phyloP scores from a whole-genome alignment of 1,139 yeast species.

The Magnusiomyces paraingens region DNA sequence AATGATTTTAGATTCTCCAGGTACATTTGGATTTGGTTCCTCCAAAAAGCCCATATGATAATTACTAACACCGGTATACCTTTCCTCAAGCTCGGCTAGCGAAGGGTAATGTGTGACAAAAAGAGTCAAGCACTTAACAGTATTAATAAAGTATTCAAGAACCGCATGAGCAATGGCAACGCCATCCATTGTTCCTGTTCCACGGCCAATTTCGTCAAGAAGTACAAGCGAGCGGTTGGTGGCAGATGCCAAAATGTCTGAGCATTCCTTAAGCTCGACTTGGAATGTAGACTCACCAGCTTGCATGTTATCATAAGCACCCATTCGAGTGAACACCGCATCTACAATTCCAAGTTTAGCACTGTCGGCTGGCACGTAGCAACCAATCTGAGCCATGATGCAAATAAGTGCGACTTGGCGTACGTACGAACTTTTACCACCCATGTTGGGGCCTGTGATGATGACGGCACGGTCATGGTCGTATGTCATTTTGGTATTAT shows the following conservation, averaged over 20 bases:
- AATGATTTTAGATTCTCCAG: constrained; percentile 18
- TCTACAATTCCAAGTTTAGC: constrained; percentile 56
- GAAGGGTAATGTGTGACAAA: constrained; percentile 90
- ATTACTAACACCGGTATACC: constrained; percentile 44
- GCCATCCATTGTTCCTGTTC: constrained; percentile 85
- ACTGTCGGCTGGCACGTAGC: constrained; percentile 64
- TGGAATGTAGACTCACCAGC: constrained; percentile 69
- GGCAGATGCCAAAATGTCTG: constrained; percentile 46
- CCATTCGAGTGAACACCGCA: constrained; percentile 50
- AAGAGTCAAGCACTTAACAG: constrained; percentile 49
- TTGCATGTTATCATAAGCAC: constrained; percentile 64
- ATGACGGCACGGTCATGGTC: constrained; percentile 44
- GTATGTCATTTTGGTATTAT: constrained; percentile 48
- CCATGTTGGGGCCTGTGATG: constrained; percentile 73
- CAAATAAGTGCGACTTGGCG: constrained; percentile 55
- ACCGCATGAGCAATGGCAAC: constrained; percentile 79
- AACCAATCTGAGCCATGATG: constrained; percentile 84
- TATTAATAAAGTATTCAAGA: constrained; percentile 51
- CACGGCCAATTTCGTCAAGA: constrained; percentile 65
- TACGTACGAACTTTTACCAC: constrained; percentile 68
- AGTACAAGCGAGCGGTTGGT: constrained; percentile 51
- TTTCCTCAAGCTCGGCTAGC: constrained; percentile 47
- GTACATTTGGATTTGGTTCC: constrained; percentile 17
- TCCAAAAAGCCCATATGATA: constrained; percentile 73
- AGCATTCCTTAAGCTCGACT: constrained; percentile 66